Conservation (phyloP, 495 filamentous ascomycete genomes). For the Ramalina intermedia region DNA sequence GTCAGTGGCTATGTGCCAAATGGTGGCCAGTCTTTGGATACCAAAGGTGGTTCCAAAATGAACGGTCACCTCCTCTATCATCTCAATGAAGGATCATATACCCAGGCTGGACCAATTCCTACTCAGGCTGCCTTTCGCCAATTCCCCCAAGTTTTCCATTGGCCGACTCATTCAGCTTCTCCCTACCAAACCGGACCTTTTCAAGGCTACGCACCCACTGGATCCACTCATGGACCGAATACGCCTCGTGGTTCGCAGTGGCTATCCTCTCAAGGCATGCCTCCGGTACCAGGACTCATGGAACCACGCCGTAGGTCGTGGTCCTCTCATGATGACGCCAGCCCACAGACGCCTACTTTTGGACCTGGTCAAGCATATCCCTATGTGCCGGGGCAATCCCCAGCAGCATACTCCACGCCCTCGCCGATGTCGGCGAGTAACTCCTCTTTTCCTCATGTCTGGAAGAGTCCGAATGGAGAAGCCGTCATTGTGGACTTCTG, state of each 20-base stretch:
- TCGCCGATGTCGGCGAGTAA: conserved; percentile 45
- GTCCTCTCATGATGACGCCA: conserved; percentile 55
- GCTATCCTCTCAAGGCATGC: conserved; percentile 34
- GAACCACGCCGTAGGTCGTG: conserved; percentile 45
- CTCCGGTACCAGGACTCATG: conserved; percentile 40
- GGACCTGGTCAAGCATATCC: conserved; percentile 35
- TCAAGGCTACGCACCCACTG: conserved; percentile 2
- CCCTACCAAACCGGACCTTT: conserved; percentile 10
- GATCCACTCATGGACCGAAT: conserved; percentile 1
- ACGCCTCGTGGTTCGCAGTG: conserved; percentile 22
- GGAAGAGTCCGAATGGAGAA: conserved; percentile 37
- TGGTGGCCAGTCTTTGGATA: conserved; percentile 1
- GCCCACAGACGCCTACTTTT: conserved; percentile 43
- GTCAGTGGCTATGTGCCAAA: conserved; percentile 1
- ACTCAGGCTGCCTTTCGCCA: conserved; percentile 9
- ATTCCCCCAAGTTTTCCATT: conserved; percentile 8
- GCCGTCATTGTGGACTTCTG: conserved; percentile 53
- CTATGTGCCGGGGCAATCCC: conserved; percentile 46
- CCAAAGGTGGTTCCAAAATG: conserved; percentile 6
- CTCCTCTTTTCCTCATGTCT: conserved; percentile 23
- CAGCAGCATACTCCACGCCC: conserved; percentile 35
- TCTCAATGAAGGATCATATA: conserved; percentile 10
- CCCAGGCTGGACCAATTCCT: conserved; percentile 7
- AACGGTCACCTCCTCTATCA: conserved; percentile 6
- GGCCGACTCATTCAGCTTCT: conserved; percentile 5